A percentile compares a stretch with the other conserved stretches of the same genome.
Evolutionary conservation across 2,329 filamentous ascomycete genomes (phyloP).

Genomic region (Alternaria panax): DNA sequence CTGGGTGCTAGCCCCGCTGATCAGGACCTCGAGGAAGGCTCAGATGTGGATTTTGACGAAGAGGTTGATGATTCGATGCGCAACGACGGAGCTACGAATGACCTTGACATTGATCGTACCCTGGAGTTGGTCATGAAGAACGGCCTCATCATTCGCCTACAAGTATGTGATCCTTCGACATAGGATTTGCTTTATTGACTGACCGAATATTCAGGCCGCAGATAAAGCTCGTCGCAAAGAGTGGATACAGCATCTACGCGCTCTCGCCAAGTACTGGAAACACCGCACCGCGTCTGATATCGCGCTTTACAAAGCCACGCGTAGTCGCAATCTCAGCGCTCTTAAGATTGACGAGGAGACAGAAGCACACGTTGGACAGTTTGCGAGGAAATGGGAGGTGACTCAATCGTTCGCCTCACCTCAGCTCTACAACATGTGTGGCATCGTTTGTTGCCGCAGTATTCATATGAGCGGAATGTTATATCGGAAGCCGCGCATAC

Average conservation of each 20-base stretch:
- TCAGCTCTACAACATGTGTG: constrained; percentile 72
- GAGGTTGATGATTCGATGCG: constrained; percentile 55
- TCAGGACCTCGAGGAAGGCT: constrained; percentile 58
- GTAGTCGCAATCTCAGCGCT: constrained; percentile 64
- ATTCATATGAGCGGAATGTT: constrained; percentile 68
- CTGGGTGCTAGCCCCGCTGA: constrained; percentile 62
- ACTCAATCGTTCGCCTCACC: constrained; percentile 68
- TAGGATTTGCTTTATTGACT: constrained; percentile 15
- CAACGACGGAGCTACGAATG: constrained; percentile 62
- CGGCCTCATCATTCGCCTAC: constrained; percentile 66
- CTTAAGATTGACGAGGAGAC: constrained; percentile 71
- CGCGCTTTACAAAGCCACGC: constrained; percentile 63
- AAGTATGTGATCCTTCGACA: constrained; percentile 48
- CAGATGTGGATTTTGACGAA: constrained; percentile 64
- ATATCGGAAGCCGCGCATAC: constrained; percentile 69
- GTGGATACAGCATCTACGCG: constrained; percentile 67
- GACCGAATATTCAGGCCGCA: constrained; percentile 52
- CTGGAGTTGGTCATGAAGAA: constrained; percentile 70
- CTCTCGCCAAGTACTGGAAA: constrained; percentile 69
- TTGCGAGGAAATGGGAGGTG: constrained; percentile 73
- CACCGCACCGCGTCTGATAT: constrained; percentile 64
- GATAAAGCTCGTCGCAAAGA: constrained; percentile 64
- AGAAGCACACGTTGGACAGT: constrained; percentile 71
- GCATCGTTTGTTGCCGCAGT: constrained; percentile 67
- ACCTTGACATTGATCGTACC: constrained; percentile 64